Conservation (phyloP, 1,284 basidiomycete species). For the Coniferiporia weirii region DNA sequence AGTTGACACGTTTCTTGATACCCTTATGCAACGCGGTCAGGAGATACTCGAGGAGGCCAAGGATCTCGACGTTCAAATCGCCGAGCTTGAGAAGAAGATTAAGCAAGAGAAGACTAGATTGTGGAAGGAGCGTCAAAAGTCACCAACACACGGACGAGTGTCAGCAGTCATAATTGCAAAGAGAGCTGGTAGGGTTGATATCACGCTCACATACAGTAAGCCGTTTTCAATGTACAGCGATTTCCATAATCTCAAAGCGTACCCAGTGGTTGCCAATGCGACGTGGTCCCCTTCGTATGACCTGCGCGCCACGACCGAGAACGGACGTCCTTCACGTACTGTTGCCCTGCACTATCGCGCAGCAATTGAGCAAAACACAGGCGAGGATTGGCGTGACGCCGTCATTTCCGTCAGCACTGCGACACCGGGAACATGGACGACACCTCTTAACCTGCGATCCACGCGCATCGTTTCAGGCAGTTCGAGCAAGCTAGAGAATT, state of each 20-base stretch:
- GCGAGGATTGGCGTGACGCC: conserved; percentile 54
- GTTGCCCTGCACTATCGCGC: conserved; percentile 53
- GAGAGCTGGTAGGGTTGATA: conserved; percentile 31
- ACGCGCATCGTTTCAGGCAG: conserved; percentile 16
- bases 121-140: not conserved
- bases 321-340: conserved; percentile 37
- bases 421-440: conserved; percentile 20
- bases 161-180: conserved; percentile 36
- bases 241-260: not conserved
- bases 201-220: conserved; percentile 53
- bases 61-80: conserved; percentile 38
- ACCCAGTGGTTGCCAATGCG: conserved; percentile 44
- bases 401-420: conserved; percentile 51
- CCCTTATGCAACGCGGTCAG: conserved; percentile 36
- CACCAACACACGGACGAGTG: conserved; percentile 30
- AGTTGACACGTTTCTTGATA: conserved; percentile 36
- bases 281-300: conserved; percentile 54
- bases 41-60: conserved; percentile 26
- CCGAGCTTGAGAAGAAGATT: conserved; percentile 29
- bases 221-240: conserved; percentile 5
- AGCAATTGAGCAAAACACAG: conserved; percentile 47
- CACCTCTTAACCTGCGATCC: conserved; percentile 21
- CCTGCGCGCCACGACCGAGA: conserved; percentile 43
- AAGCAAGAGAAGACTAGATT: conserved; percentile 31
- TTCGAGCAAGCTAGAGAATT: no score